Evolutionary conservation across 495 filamentous ascomycete species (phyloP), one percentile per base, ranked within the genome.

Genomic region (Beverwykella pulmonaria): DNA sequence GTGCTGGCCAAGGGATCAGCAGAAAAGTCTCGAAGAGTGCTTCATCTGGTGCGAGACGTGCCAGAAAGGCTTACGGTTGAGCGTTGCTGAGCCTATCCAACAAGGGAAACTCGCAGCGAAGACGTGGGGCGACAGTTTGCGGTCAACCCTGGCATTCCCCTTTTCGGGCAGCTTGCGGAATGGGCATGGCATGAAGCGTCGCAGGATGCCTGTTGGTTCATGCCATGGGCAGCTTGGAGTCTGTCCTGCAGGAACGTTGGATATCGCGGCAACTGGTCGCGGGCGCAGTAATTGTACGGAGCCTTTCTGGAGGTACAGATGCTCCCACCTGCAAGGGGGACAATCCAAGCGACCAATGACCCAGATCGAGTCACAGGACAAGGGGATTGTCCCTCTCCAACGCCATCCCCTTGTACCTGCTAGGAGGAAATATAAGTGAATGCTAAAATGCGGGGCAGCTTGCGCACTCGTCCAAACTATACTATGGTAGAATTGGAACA

Each of bases 1-100:
- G 53, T 10, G 36, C 25, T 19, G 48, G 61, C 61, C 61, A 65
- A 65, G 61, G 48, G 53, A 63, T 63, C 60, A 30, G 48, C 46
- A 47, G 55, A 66, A 59, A 53, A 53, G 46, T 66, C 55, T 53
- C 63, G 55, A 66, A 65, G 29, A 53, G 25, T 59, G 50, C 20
- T 52, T 54, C 17, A 50, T 26, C n/a, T 23, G n/a, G 48, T 20
- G 19, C 20, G 55, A 23, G 55, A 22, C 48, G 39, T 44, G 39
- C 39, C 39, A 44, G 39, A 44, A 44, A n/a, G 39, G 39, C 39
- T 34, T 44, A 14, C 39, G 2, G 39, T n/a, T n/a, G 8, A n/a
- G 5, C 5, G 39, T n/a, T n/a, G 39, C 5, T 14, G 39, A 44
- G 15, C 39, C 8, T 3, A 44, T 44, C 39, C 17, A 14, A 44